A percentile compares a stretch with the other conserved stretches of the same genome.
Conservation (phyloP, 495 filamentous ascomycete species). For the Xylaria curta region DNA sequence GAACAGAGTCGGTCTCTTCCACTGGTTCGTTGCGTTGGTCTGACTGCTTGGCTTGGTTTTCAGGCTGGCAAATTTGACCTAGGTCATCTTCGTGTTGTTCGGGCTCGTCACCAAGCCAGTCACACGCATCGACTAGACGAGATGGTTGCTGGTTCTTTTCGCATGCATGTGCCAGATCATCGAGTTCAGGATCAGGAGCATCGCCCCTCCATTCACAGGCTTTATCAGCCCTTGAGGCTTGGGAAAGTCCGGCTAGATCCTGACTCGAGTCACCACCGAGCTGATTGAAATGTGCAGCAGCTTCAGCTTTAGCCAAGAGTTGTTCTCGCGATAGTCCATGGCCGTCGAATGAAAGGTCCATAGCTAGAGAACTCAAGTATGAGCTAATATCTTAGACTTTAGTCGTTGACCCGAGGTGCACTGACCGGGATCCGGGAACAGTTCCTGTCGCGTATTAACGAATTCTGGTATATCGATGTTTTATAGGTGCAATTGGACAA, state of each 20-base stretch:
- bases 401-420: background rate
- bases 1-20: background rate
- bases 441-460: background rate
- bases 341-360: constrained; percentile 29
- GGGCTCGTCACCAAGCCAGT: constrained; percentile 22
- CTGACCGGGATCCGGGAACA: background rate
- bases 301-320: constrained; percentile 28
- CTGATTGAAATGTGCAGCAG: constrained; percentile 30
- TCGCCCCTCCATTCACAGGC: constrained; percentile 36
- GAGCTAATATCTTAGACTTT: background rate
- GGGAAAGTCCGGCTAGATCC: background rate
- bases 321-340: constrained; percentile 30
- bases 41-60: background rate
- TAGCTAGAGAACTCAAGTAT: background rate
- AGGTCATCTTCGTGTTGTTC: constrained; percentile 20
- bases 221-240: constrained; percentile 14
- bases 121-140: constrained; percentile 23
- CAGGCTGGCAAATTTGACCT: constrained; percentile 5
- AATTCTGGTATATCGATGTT: constrained; percentile 12
- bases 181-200: constrained; percentile 37
- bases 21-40: background rate
- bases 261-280: constrained; percentile 24
- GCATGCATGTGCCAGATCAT: constrained; percentile 32
- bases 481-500: constrained; percentile 16
- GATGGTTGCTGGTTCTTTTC: constrained; percentile 25